Base-by-base conservation (phyloP, 129 eudicot species). In the Flaveria trinervia region DNA sequence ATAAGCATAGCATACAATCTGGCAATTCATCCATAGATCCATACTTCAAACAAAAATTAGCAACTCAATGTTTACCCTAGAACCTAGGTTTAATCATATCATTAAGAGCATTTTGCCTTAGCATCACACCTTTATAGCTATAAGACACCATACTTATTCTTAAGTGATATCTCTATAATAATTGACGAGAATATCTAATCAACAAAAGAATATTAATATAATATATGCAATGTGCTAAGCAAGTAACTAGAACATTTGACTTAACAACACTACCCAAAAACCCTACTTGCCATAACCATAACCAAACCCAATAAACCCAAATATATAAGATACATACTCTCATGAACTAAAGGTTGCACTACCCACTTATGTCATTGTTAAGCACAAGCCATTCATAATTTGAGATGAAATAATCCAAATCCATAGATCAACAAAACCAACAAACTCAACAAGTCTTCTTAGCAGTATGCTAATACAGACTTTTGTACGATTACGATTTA, bases 381-480 rank as follows among this genome's bases (percentile, higher is more conserved):
- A 45, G 10, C 71, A 36, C 18, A 52, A 9, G 43, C 12, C 26
- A 61, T 48, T 57, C 30, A 62, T 30, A 64, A 9, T 41, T 67
- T 77, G 28, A 5, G 9, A 16, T 8, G 41, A 36, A 54, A 54
- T 39, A 68, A 55, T 68, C 67, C 67, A 39, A 20, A 39, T 52
- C 25, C 56, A 52, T 72, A 67, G 25, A 54, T 52, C 68, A 52
- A 39, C 54, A 64, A 48, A 64, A 51, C 62, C 72, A 64, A 62
- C 71, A 30, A 66, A 30, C 74, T 33, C 59, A 13, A 22, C 3
- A 65, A 76, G 39, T 30, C 72, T 65, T 64, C 22, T 48, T 76
- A 65, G 72, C 71, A 76, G 39, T 55, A 65, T 22, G 65, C 23
- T 30, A 75, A 65, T 48, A 75, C 48, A 64, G 46, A 64, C 71